These are phyloP conservation scores for Capronia americana DNA, from an alignment of 2,329 filamentous ascomycete genomes.

Conservation along the genomic window DNA sequence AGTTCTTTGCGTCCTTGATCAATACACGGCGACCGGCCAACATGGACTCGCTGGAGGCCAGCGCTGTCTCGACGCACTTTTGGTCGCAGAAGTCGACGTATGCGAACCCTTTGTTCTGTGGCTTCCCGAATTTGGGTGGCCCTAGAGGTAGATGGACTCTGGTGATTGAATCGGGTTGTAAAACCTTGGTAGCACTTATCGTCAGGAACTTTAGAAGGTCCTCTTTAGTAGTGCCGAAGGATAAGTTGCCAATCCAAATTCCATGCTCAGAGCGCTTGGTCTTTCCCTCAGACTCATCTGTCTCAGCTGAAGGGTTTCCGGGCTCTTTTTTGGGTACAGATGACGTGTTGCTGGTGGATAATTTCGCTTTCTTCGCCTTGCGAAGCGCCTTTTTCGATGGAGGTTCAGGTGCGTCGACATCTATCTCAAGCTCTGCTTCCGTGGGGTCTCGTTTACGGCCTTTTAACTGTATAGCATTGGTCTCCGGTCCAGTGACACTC, in stretches of 20 bases:
- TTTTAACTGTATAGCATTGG: constrained; percentile 5
- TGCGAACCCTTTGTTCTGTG: constrained; percentile 89
- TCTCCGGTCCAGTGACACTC: constrained; percentile 27
- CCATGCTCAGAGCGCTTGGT: constrained; percentile 74
- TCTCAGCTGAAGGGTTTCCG: not conserved
- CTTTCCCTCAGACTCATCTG: constrained; percentile 45
- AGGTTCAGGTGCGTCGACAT: constrained; percentile 86
- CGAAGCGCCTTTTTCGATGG: constrained; percentile 93
- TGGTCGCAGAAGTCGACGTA: constrained; percentile 86
- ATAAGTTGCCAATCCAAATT: constrained; percentile 94
- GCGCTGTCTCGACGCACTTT: constrained; percentile 74
- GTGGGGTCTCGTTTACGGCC: constrained; percentile 36
- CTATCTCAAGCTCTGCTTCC: constrained; percentile 77
- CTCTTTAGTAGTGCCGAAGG: constrained; percentile 77
- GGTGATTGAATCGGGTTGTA: constrained; percentile 73
- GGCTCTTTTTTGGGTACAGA: constrained; percentile 44
- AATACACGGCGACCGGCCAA: constrained; percentile 78
- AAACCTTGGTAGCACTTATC: constrained; percentile 40
- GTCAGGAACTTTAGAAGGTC: constrained; percentile 79
- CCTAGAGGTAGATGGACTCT: constrained; percentile 78
- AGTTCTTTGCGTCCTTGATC: constrained; percentile 91
- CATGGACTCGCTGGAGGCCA: constrained; percentile 84
- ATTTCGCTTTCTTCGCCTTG: constrained; percentile 75
- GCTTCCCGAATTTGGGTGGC: constrained; percentile 58
- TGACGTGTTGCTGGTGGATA: constrained; percentile 10